Percentiles rank a stretch among this genome's conserved stretches.
Evolutionary conservation across 2,329 filamentous ascomycete species (phyloP).

Genomic region (Sporothrix inflata): DNA sequence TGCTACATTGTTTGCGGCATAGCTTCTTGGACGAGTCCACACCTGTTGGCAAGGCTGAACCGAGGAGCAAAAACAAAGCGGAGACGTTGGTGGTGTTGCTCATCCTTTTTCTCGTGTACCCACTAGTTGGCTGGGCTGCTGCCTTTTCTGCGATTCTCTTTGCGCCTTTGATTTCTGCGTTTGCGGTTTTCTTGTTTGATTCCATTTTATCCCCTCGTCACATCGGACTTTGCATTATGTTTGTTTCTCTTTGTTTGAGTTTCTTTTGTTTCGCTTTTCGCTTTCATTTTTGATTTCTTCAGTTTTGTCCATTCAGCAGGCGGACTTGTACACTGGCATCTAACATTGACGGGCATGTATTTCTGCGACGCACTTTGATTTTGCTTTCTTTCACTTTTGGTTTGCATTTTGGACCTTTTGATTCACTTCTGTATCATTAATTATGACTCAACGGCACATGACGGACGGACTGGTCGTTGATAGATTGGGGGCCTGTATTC

Average conservation of each 20-base stretch:
- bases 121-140: constrained; percentile 13
- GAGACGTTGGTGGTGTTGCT: not conserved
- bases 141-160: not conserved
- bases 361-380: not conserved
- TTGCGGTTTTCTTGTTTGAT: not conserved
- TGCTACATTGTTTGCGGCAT: not conserved
- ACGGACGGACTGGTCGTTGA: not conserved
- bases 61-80: not conserved
- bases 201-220: not conserved
- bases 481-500: not conserved
- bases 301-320: not conserved
- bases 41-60: constrained; percentile 21
- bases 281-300: not conserved
- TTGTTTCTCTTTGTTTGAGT: not conserved
- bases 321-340: not conserved
- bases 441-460: not conserved
- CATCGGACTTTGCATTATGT: not conserved
- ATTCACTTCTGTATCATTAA: constrained; percentile 7
- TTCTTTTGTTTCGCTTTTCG: not conserved
- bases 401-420: not conserved
- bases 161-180: not conserved
- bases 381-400: not conserved
- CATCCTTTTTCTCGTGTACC: not conserved
- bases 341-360: not conserved
- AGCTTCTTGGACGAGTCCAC: not conserved